Evolutionary conservation across 495 filamentous ascomycete species (phyloP), one percentile per base, ranked within the genome.

Genomic region (Aspergillus leporis): DNA sequence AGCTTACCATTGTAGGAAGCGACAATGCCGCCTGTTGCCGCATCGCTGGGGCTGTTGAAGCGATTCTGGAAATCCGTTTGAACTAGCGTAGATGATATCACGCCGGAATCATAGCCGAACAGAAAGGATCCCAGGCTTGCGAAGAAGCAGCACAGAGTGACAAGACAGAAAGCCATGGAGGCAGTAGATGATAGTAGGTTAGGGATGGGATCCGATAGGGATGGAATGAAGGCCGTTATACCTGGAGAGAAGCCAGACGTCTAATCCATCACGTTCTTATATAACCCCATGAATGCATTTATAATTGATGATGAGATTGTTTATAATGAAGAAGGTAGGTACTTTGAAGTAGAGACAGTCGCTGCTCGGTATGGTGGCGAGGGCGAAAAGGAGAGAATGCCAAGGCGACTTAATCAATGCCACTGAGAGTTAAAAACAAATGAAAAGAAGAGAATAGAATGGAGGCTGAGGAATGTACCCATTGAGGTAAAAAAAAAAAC

Each of bases 51-150:
- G 38, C 65, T 60, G 0, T 69, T 67, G 23, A 82, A 83, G 57
- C 72, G 73, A 6, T 49, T 55, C 31, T 75, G 38, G 55, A 83
- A 83, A 0, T 73, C 70, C 47, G 66, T 61, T 43, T 81, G 70
- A 16, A 71, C 75, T 22, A 84, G 71, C 74, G 61, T 81, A 64
- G 59, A 83, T 68, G 65, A 83, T 78, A 69, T 83, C 61, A 85
- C 79, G 55, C 83, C 82, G 0, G 68, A 63, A 54, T 76, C 73
- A 60, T 76, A 83, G 30, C 83, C 84, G 62, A 74, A 85, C n/a
- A 84, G 70, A 52, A 85, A 79, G 13, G 81, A 84, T 5, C 82
- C 83, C 50, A 86, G 70, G n/a, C 80, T 83, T 54, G 81, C 83
- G 62, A 85, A 86, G 16, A 79, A 71, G 66, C 81, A 75, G 60